Evolutionary conservation across 805 yeast species (phyloP), one percentile per base, ranked within the genome.

Genomic region (Wickerhamiella occidentalis): DNA sequence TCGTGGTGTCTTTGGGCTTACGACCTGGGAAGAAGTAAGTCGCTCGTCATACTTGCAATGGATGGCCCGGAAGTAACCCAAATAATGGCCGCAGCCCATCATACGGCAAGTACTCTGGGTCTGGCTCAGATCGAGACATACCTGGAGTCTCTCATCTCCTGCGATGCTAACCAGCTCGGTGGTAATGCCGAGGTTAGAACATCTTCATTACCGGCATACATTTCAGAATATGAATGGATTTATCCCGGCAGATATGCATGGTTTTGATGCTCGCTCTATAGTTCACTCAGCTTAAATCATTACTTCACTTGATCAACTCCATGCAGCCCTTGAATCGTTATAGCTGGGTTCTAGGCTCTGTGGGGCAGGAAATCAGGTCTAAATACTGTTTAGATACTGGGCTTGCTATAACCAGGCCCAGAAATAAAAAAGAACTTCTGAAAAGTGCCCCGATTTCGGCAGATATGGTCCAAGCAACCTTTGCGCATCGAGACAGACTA

Each of bases 211-310:
- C 51, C 51, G 2, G 44, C 44, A 42, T 43, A 43, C 35, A 38
- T 30, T 4, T 44, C 51, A 19, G 13, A 22, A 11, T 33, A 36
- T 15, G 19, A 22, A 6, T 49, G 51, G 51, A 21, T 38, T 2
- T 30, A 41, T 6, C 48, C 51, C 9, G 51, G 48, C 13, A 21
- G 38, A 22, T 49, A 49, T 15, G 28, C 44, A 2, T 49, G 51
- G 51, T 43, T 28, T 25, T 49, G 26, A 23, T 23, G 8, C 26
- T 29, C n/a, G 35, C 35, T n/a, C n/a, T 29, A n/a, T n/a, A n/a
- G n/a, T n/a, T 30, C 28, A 25, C 28, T 9, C 9, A 25, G 35
- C 35, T 9, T 30, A 12, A 8, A 30, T 30, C 6, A 30, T n/a
- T n/a, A n/a, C n/a, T n/a, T n/a, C n/a, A n/a, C 26, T 23, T 23